Evolutionary conservation across 495 filamentous ascomycete genomes (phyloP).

Genomic region (Penicillium steckii): DNA sequence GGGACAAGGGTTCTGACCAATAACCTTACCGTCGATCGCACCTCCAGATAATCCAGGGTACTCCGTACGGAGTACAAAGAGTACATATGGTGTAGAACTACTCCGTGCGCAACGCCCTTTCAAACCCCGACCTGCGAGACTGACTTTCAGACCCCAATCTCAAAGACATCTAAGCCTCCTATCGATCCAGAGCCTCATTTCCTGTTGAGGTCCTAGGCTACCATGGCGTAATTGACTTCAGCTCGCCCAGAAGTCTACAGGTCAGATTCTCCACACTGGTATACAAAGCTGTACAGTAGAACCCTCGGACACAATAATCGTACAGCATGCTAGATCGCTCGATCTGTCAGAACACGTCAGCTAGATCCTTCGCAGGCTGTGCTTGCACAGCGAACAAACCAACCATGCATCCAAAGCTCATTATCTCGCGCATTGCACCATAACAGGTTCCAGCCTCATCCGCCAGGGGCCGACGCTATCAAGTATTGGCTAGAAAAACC

Average conservation of each 20-base stretch:
- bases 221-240: too few species aligned
- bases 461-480: conserved; percentile 6
- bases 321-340: background rate
- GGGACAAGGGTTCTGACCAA: background rate
- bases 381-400: background rate
- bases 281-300: background rate
- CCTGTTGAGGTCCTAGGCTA: too few species aligned
- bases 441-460: conserved; percentile 7
- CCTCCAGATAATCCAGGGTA: background rate
- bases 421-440: conserved; percentile 4
- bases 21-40: background rate
- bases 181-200: background rate
- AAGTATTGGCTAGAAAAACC: conserved; percentile 5
- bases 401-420: background rate
- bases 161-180: background rate
- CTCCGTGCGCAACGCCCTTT: too few species aligned
- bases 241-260: background rate
- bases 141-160: too few species aligned
- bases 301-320: background rate
- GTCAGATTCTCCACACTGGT: background rate
- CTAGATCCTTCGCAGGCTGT: background rate
- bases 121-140: too few species aligned
- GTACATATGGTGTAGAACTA: too few species aligned
- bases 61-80: background rate
- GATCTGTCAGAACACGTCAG: conserved; percentile 22